Base-by-base conservation (phyloP, 73 alveolate genomes). In the Diophrys sp. region DNA sequence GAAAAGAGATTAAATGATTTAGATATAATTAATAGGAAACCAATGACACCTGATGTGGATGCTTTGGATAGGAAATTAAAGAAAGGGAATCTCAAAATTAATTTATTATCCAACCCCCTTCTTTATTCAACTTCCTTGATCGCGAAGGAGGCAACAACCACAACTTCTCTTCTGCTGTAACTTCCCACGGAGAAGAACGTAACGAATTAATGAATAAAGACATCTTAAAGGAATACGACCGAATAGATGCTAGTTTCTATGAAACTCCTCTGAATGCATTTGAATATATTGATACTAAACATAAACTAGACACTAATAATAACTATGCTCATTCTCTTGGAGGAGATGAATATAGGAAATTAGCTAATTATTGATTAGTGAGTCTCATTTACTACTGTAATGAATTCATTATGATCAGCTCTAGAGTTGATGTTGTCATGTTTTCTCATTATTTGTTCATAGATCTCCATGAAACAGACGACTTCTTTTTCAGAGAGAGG, bases 111-210 rank as follows among this genome's bases (percentile, higher is more conserved):
- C n/a, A n/a, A n/a, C n/a, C n/a, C n/a, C n/a, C n/a, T n/a, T n/a
- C n/a, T n/a, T n/a, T 83, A 62, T 83, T 83, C 54, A 82, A 75
- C 68, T 83, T 83, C 54, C 72, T 83, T 23, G 81, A 83, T 44
- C 76, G 82, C 34, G 91, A 83, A 54, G 66, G 75, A 24, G 85
- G 70, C 29, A 67, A 77, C 18, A 44, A 44, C 18, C 62, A 44
- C 18, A 44, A 44, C 18, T 44, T 44, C 62, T 11, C n/a, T 18
- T 44, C 62, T 11, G 62, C 62, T 44, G 62, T 44, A 11, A 44
- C 62, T 11, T 44, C 62, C 18, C 62, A 44, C 18, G 62, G 54
- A 44, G 81, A 73, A 25, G 71, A 62, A 2, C 1, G 81, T 25
- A 73, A 73, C 53, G 81, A 73, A 26, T 31, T 73, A 31, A 31